phyloP scores from a whole-genome alignment of 345 rosid genomes.

The Draba incana region DNA sequence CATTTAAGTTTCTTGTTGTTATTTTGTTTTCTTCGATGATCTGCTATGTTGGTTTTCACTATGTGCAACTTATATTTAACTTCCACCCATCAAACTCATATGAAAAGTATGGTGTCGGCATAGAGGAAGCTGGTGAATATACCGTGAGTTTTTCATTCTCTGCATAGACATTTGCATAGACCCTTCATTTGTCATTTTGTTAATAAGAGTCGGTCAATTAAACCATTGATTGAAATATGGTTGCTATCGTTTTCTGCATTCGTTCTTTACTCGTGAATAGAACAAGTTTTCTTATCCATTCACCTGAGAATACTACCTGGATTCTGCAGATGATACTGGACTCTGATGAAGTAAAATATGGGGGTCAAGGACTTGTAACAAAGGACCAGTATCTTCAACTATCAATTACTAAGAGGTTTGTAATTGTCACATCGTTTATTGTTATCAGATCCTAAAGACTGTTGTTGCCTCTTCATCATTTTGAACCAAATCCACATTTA shows the following conservation, averaged over 20 bases:
- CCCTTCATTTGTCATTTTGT: background rate
- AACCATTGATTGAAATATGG: background rate
- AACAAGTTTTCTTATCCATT: background rate
- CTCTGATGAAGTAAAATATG: constrained; percentile 79
- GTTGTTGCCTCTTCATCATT: constrained; percentile 15
- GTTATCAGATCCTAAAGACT: constrained; percentile 9
- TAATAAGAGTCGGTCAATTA: background rate
- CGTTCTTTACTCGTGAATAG: constrained; percentile 4
- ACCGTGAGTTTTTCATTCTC: constrained; percentile 52
- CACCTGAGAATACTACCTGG: constrained; percentile 10
- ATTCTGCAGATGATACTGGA: constrained; percentile 64
- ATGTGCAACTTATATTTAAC: constrained; percentile 57
- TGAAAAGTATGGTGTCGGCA: constrained; percentile 62
- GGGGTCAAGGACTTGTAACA: constrained; percentile 67
- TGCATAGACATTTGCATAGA: background rate
- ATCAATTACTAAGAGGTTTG: constrained; percentile 67
- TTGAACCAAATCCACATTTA: constrained; percentile 28
- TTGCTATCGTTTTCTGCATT: constrained; percentile 8
- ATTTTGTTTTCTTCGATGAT: too few species aligned
- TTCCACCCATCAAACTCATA: constrained; percentile 81
- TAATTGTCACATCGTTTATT: constrained; percentile 24
- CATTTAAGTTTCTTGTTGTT: too few species aligned
- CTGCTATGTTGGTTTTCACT: constrained; percentile 3
- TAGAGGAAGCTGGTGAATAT: constrained; percentile 98
- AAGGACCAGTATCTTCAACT: constrained; percentile 69